A percentile compares a stretch with the other conserved stretches of the same genome.
Evolutionary conservation across 2,329 filamentous ascomycete species (phyloP).

Genomic region (Stagonosporopsis vannaccii): DNA sequence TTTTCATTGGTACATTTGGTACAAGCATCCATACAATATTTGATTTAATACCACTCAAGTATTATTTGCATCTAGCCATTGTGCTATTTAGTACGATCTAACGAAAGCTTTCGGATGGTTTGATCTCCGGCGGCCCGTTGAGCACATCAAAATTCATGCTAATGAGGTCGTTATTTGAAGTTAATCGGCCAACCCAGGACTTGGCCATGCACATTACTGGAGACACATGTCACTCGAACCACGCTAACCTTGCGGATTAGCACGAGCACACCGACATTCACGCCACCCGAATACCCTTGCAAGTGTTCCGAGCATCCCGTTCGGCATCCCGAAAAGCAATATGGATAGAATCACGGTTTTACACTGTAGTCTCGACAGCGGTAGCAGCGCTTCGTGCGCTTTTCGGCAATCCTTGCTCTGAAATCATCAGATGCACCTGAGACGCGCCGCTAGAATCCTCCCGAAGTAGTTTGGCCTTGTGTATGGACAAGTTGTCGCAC

Average conservation of each 20-base stretch:
- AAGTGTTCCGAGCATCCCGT: constrained; percentile 8
- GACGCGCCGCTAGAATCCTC: background rate
- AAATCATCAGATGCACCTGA: background rate
- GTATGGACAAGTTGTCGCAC: background rate
- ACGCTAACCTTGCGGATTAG: constrained; percentile 18
- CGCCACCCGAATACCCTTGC: constrained; percentile 22
- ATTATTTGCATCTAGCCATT: background rate
- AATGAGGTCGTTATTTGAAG: background rate
- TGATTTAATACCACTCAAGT: background rate
- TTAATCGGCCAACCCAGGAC: background rate
- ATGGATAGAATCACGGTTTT: constrained; percentile 3
- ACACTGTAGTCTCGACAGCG: constrained; percentile 13
- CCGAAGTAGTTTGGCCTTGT: background rate
- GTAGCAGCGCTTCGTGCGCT: constrained; percentile 25
- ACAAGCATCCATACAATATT: background rate
- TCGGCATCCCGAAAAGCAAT: constrained; percentile 32
- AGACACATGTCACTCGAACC: constrained; percentile 9
- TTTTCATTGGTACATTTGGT: background rate
- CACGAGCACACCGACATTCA: constrained; percentile 31
- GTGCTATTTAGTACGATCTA: background rate
- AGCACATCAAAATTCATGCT: background rate
- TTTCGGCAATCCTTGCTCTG: constrained; percentile 15
- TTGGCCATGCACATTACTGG: background rate
- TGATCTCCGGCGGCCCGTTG: background rate
- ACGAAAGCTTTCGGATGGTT: background rate